Evolutionary conservation across 371 early-diverging fungal species (phyloP), one percentile per base, ranked within the genome.

Genomic region (Amoeboradix gromovi): DNA sequence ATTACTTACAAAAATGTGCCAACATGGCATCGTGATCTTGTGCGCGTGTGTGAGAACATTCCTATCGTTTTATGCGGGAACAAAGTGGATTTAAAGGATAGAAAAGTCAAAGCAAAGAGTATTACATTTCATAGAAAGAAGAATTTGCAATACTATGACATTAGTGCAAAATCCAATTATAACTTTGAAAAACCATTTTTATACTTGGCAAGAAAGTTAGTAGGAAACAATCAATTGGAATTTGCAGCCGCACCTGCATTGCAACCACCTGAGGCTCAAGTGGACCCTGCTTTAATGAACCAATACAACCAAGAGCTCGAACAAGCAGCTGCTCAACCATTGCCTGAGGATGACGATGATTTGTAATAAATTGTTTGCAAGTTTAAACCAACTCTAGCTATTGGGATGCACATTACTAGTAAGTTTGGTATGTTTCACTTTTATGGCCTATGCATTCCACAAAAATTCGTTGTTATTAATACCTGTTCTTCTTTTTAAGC

Each of bases 131-230:
- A 97, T 86, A 85, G 96, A 77, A 97, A 93, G 88, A 91, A 93
- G 73, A 68, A 95, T 82, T 86, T 93, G 69, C 95, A 95, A 80
- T 98, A 98, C 88, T 94, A 94, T 82, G 98, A 99, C 80, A 96
- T 99, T 76, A 88, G 89, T 74, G 99, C 99, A 77, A 99, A 98
- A 87, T 76, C 71, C 78, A 98, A 98, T 87, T 96, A 98, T 86
- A 99, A 99, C 89, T 98, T 98, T 78, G 99, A 97, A 81, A 94
- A 95, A 87, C 99, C 99, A 70, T 99, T 99, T 91, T 82, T 98
- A 74, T 91, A 92, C 91, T 85, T 99, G 72, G 93, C 98, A 31
- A 88, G 97, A 75, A 96, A 94, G 84, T 84, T 99, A 73, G 82
- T 86, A 74, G 93, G 84, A 69, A 91, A 92, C 80, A 82, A 87